Conservation (phyloP, 2,329 filamentous ascomycete species). For the Botrytis deweyae region DNA sequence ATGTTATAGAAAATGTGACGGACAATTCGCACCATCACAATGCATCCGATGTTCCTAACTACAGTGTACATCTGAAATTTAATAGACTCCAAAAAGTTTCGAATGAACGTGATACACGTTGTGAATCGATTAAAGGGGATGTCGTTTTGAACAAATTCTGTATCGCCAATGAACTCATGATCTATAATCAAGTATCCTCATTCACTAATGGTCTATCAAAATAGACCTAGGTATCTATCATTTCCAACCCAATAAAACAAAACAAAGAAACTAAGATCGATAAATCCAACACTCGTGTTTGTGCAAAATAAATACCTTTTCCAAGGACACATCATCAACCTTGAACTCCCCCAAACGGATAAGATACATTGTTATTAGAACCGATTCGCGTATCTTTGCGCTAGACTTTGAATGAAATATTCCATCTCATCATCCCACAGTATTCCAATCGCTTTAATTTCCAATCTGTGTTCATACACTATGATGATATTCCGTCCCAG, state of each 20-base stretch:
- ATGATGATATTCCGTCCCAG: neutral
- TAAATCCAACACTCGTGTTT: neutral
- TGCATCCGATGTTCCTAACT: neutral
- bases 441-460: neutral
- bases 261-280: neutral
- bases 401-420: neutral
- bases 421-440: neutral
- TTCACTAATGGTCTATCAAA: neutral
- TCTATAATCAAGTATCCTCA: neutral
- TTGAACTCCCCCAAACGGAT: neutral
- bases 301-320: neutral
- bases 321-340: neutral
- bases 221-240: neutral
- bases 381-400: neutral
- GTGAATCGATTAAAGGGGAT: neutral
- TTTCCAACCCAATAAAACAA: neutral
- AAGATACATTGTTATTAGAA: neutral
- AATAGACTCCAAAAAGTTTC: neutral
- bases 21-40: neutral
- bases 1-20: neutral
- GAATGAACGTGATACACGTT: neutral
- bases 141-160: rapidly evolving
- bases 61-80: neutral
- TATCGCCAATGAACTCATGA: neutral
- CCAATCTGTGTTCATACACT: neutral